phyloP scores from a whole-genome alignment of 169 alveolate species.

The Plasmodium relictum region DNA sequence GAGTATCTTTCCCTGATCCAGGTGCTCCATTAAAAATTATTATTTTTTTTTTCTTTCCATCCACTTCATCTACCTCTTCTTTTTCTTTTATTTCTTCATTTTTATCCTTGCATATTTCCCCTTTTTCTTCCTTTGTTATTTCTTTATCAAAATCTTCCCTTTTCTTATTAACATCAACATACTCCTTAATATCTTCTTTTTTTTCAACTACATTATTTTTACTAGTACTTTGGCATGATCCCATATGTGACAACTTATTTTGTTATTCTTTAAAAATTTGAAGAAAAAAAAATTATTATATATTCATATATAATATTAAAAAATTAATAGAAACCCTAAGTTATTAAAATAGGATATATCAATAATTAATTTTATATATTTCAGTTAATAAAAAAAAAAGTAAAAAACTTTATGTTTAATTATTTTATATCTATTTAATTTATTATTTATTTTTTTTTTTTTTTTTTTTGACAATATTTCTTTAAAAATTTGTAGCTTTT shows the following conservation, averaged over 20 bases:
- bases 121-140: background rate
- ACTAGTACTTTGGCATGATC: background rate
- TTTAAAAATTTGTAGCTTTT: too few relatives aligned
- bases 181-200: too few relatives aligned
- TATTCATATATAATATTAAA: background rate
- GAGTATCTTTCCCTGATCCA: conserved; percentile 74
- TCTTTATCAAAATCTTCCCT: conserved; percentile 10
- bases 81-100: conserved; percentile 14
- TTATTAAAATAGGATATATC: too few relatives aligned
- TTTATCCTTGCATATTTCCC: background rate
- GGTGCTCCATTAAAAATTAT: conserved; percentile 49
- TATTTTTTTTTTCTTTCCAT: background rate
- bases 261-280: background rate
- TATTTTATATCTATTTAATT: too few relatives aligned
- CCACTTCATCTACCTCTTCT: background rate
- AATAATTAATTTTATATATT: too few relatives aligned
- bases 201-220: too few relatives aligned
- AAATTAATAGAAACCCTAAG: too few relatives aligned
- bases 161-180: conserved; percentile 27
- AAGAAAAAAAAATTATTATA: background rate
- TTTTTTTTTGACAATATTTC: too few relatives aligned
- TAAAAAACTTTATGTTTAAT: too few relatives aligned
- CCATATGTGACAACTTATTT: background rate
- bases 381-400: too few relatives aligned
- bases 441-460: too few relatives aligned